phyloP scores from a whole-genome alignment of 2,329 filamentous ascomycete species.

The Blastomyces parvus region DNA sequence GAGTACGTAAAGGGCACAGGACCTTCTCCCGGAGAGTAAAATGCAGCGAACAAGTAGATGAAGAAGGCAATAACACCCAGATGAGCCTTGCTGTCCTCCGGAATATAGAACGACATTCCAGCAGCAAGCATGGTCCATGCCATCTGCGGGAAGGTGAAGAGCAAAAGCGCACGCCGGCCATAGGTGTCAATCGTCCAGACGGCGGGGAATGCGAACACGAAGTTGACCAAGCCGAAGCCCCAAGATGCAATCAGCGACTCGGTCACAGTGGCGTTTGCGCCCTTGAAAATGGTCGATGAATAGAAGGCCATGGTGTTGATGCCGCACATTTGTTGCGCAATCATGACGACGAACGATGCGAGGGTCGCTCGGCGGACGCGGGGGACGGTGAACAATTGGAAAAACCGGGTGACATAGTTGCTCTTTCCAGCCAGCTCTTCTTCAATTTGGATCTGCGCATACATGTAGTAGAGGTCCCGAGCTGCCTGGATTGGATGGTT shows the following conservation, averaged over 20 bases:
- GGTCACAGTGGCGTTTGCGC: constrained; percentile 48
- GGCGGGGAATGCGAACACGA: constrained; percentile 55
- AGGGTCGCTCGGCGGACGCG: constrained; percentile 53
- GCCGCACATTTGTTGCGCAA: constrained; percentile 62
- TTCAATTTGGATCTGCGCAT: constrained; percentile 44
- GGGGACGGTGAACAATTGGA: constrained; percentile 42
- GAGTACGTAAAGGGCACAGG: constrained; percentile 45
- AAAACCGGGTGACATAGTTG: constrained; percentile 53
- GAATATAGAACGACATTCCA: constrained; percentile 50
- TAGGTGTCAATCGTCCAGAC: constrained; percentile 59
- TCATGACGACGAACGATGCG: constrained; percentile 72
- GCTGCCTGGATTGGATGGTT: constrained; percentile 53
- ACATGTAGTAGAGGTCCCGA: constrained; percentile 54
- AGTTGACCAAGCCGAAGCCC: constrained; percentile 57
- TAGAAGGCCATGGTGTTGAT: constrained; percentile 72
- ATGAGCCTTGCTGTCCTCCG: constrained; percentile 33
- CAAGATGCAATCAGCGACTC: constrained; percentile 54
- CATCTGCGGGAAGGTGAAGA: constrained; percentile 61
- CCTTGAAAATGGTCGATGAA: constrained; percentile 48
- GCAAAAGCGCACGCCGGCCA: constrained; percentile 51
- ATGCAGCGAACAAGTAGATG: constrained; percentile 55
- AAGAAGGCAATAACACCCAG: constrained; percentile 51
- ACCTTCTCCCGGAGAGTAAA: constrained; percentile 57
- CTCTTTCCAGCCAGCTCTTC: constrained; percentile 33
- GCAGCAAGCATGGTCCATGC: constrained; percentile 56